Conservation (phyloP, 257 asterid genomes). For the Leonotis leonurus region DNA sequence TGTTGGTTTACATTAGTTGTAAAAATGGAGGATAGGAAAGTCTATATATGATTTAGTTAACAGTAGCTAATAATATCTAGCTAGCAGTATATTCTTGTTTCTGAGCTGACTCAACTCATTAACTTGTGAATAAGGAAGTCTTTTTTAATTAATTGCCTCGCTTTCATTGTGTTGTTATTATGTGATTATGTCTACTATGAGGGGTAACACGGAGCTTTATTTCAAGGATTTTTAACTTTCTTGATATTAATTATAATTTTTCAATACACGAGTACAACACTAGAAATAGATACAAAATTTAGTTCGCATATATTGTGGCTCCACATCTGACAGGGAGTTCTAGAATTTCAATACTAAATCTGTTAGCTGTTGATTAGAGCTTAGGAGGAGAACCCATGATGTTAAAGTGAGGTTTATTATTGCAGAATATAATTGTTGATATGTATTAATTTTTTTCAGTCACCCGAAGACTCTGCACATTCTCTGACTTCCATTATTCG, state of each 20-base stretch:
- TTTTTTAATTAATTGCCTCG: not conserved
- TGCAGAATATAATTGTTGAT: constrained; percentile 15
- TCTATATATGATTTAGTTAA: not conserved
- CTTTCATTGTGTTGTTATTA: not conserved
- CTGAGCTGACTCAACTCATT: not conserved
- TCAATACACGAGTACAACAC: not conserved
- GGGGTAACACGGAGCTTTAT: not conserved
- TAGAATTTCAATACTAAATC: not conserved
- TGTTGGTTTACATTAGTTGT: not conserved
- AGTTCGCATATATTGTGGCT: not conserved
- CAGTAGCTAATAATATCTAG: not conserved
- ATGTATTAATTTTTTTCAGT: constrained; percentile 38
- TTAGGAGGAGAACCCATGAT: constrained; percentile 9
- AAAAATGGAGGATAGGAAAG: not conserved
- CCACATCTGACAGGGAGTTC: not conserved
- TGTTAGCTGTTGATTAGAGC: constrained; percentile 2
- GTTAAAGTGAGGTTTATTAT: constrained; percentile 5
- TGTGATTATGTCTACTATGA: not conserved
- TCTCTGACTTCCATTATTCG: constrained; percentile 68
- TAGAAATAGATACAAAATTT: not conserved
- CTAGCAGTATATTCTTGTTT: not conserved
- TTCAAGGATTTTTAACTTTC: not conserved
- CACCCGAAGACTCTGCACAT: constrained; percentile 78
- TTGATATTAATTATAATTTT: not conserved
- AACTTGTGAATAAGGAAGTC: not conserved